These are phyloP conservation scores for Scutellaria baicalensis DNA, from an alignment of 257 asterid species.

Conservation along the genomic window DNA sequence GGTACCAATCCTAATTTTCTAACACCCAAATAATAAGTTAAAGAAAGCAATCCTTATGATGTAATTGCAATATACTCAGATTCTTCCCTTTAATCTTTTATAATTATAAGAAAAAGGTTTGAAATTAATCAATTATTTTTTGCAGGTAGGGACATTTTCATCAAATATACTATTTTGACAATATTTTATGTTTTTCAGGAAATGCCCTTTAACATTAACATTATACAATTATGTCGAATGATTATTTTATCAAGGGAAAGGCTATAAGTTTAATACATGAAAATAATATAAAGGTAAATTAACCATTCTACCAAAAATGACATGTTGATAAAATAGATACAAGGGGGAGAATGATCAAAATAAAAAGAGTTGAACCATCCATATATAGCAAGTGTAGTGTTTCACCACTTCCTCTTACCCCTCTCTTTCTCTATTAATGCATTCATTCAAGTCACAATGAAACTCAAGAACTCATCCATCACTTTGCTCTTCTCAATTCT, in stretches of 20 bases:
- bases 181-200: no score
- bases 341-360: neutral
- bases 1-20: neutral
- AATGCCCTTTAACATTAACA: no score
- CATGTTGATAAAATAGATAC: no score
- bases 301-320: no score
- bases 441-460: conserved; percentile 11
- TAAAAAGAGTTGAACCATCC: neutral
- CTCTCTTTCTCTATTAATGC: neutral
- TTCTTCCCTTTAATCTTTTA: neutral
- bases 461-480: conserved; percentile 13
- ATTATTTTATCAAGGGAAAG: no score
- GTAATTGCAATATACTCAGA: neutral
- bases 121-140: no score
- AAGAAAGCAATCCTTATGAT: neutral
- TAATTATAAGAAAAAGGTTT: no score
- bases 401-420: neutral
- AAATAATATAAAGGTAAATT: no score
- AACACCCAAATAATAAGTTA: neutral
- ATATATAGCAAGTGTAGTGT: conserved; percentile 13
- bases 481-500: conserved; percentile 12
- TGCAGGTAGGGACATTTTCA: no score
- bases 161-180: no score
- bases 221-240: no score
- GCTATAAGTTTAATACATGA: no score